phyloP scores from a whole-genome alignment of 371 early-diverging fungal genomes.

The Mortierella sp. region DNA sequence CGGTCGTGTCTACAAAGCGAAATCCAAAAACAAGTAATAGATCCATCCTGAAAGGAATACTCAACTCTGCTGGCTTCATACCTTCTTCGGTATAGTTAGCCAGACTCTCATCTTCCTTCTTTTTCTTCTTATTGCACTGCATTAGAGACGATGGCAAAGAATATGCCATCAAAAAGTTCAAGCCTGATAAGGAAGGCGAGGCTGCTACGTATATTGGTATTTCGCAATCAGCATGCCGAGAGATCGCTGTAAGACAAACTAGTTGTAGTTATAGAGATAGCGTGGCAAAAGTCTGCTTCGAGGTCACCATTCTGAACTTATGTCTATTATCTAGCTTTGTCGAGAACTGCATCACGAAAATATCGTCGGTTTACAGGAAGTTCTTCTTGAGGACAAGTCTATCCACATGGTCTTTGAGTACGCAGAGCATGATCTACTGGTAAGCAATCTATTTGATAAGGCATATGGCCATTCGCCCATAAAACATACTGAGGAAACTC shows the following conservation, averaged over 20 bases:
- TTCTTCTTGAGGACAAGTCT: slow-evolving; percentile 89
- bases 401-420: slow-evolving; percentile 97
- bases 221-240: slow-evolving; percentile 95
- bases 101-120: neutral
- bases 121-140: neutral
- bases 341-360: slow-evolving; percentile 92
- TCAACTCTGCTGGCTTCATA: neutral
- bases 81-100: neutral
- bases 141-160: slow-evolving; percentile 69
- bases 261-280: neutral
- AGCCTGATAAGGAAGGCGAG: slow-evolving; percentile 94
- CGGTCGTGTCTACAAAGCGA: slow-evolving; percentile 94
- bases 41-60: neutral
- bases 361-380: slow-evolving; percentile 86
- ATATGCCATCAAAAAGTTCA: slow-evolving; percentile 95
- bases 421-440: slow-evolving; percentile 94
- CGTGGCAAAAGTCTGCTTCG: neutral
- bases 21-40: slow-evolving; percentile 71
- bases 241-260: slow-evolving; percentile 78
- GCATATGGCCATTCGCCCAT: neutral
- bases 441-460: slow-evolving; percentile 43
- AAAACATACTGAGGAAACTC: neutral
- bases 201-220: slow-evolving; percentile 84
- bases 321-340: slow-evolving; percentile 66
- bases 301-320: neutral